A percentile compares a stretch with the other conserved stretches of the same genome.
These are phyloP conservation scores for Mortierella sp. DNA, from an alignment of 371 early-diverging fungal genomes.

Conservation along the genomic window DNA sequence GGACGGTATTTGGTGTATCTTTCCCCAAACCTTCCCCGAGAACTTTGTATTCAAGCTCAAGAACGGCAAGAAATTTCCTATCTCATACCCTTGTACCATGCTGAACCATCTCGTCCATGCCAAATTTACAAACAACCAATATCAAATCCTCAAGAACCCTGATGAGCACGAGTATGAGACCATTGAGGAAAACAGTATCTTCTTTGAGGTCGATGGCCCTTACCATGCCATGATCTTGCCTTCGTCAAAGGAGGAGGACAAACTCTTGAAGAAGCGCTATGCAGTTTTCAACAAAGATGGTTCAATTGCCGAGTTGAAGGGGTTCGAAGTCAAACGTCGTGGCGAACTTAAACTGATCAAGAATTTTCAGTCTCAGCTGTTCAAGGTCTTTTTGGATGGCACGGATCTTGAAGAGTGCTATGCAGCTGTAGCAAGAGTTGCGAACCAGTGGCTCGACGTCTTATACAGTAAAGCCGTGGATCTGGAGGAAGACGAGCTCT, in stretches of 20 bases:
- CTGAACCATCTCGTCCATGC: conserved; percentile 98
- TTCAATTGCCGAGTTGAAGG: conserved; percentile 97
- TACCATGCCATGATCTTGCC: conserved; percentile 99
- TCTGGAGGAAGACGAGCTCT: conserved; percentile 92
- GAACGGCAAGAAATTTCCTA: conserved; percentile 81
- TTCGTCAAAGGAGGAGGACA: conserved; percentile 97
- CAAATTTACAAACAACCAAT: conserved; percentile 98
- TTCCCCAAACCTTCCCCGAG: conserved; percentile 96
- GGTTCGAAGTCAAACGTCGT: conserved; percentile 99
- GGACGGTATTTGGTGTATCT: conserved; percentile 99
- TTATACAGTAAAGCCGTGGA: conserved; percentile 89
- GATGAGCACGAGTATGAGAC: conserved; percentile 77
- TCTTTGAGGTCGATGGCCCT: conserved; percentile 99
- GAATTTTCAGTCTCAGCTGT: conserved; percentile 97
- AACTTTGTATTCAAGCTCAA: conserved; percentile 87
- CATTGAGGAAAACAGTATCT: conserved; percentile 95
- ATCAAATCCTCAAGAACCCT: conserved; percentile 81
- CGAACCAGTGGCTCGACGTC: conserved; percentile 98
- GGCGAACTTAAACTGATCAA: conserved; percentile 99
- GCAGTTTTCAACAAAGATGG: conserved; percentile 98
- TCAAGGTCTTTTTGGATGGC: conserved; percentile 94
- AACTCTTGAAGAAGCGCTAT: conserved; percentile 98
- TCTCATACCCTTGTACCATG: conserved; percentile 98
- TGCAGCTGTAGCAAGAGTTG: conserved; percentile 87
- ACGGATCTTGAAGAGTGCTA: conserved; percentile 94